Evolutionary conservation across 345 rosid genomes (phyloP), one percentile per base, ranked within the genome.

Genomic region (Hevea brasiliensis): DNA sequence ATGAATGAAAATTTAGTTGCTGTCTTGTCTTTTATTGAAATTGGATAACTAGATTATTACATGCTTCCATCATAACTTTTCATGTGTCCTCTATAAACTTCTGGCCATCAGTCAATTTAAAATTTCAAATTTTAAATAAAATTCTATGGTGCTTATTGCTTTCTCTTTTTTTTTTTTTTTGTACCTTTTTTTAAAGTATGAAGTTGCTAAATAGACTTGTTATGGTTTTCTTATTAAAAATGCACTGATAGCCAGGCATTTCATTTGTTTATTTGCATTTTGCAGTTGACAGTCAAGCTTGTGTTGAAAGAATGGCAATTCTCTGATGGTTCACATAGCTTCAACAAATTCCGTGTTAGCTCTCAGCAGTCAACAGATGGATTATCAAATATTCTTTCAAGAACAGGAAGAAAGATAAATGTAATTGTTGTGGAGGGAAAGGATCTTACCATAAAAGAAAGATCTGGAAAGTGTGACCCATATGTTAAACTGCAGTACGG

Each of bases 301-400:
- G 83, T 92, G 58, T 32, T 95, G 67, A 92, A 95, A 81, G 99
- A 92, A 75, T 95, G 99, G 99, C 98, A 89, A 81, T 95, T 89
- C 83, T 87, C 99, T 41, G 98, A 89, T 35, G 96, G 99, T 51
- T 89, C 98, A 27, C 90, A 87, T 80, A 89, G 86, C 81, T 79
- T 81, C 77, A 86, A 81, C 80, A 81, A 84, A 69, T 66, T 61
- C 42, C 72, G n/a, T 12, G 47, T 79, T 53, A 80, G 84, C 79
- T 80, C 93, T 65, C 81, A 67, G 68, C 81, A 78, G 51, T 86
- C 89, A 10, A 81, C 86, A 9, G 74, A 74, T 54, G 89, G 90
- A 60, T 89, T 88, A 6, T 80, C 96, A 69, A 87, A 74, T 74
- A 76, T 82, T 61, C 85, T 81, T 26, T 74, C 90, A 3, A 85